Conservation (phyloP, 176 grass and related monocot species). For the Hordeum marinum region DNA sequence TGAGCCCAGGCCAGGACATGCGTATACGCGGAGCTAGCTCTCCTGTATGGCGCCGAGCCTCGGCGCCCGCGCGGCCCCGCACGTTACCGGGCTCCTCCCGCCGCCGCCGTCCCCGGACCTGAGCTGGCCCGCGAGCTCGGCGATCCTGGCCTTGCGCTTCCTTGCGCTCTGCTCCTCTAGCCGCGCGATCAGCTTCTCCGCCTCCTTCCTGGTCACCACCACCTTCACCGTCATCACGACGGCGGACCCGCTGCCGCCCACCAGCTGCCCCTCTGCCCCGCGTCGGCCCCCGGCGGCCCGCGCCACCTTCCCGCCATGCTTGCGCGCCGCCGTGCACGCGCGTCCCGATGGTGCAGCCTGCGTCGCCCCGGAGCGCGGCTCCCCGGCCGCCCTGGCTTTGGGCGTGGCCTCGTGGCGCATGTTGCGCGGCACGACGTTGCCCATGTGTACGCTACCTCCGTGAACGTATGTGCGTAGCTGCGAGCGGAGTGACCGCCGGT, state of each 20-base stretch:
- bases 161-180: slow-evolving; percentile 13
- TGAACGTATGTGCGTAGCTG: not conserved
- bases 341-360: not conserved
- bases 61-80: slow-evolving; percentile 18
- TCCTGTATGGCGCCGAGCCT: slow-evolving; percentile 29
- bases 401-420: not conserved
- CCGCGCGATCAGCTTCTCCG: slow-evolving; percentile 40
- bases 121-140: slow-evolving; percentile 1
- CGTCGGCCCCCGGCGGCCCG: not conserved
- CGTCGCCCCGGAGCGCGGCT: not conserved
- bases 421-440: slow-evolving; percentile 17
- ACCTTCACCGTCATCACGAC: slow-evolving; percentile 38
- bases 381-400: not conserved
- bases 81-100: not conserved
- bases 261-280: not conserved
- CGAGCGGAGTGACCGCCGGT: not conserved
- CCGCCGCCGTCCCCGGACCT: not conserved
- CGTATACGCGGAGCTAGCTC: not conserved
- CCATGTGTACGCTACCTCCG: slow-evolving; percentile 16
- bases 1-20: not conserved
- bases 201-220: slow-evolving; percentile 49
- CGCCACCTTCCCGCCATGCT: not conserved
- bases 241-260: not conserved
- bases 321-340: not conserved
- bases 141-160: slow-evolving; percentile 33